Evolutionary conservation across 192 early-diverging fungal species (phyloP).

Genomic region (Geranomyces variabilis): DNA sequence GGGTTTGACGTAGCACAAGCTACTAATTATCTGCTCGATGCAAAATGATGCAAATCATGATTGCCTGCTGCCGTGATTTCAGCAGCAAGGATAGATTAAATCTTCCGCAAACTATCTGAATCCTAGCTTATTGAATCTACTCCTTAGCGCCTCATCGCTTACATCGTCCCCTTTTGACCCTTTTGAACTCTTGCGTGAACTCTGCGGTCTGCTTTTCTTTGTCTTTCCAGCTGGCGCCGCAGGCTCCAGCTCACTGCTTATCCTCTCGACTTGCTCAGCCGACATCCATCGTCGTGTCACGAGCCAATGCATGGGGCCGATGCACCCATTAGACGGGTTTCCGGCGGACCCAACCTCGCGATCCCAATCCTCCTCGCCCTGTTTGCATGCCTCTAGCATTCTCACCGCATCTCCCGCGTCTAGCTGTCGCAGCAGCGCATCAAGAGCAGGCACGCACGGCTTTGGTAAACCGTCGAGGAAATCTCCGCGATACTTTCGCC

Average conservation of each 20-base stretch:
- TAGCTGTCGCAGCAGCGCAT: neutral
- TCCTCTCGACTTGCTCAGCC: slow-evolving; percentile 19
- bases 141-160: too few species aligned
- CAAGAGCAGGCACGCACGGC: slow-evolving; percentile 18
- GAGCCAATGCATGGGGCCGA: slow-evolving; percentile 31
- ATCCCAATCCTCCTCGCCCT: slow-evolving; percentile 27
- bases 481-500: neutral
- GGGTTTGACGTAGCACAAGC: slow-evolving; percentile 44
- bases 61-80: neutral
- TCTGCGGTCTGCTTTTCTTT: too few species aligned
- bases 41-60: neutral
- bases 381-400: slow-evolving; percentile 10
- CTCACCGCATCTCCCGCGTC: slow-evolving; percentile 9
- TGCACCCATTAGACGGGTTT: neutral
- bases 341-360: neutral
- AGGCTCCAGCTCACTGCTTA: slow-evolving; percentile 21
- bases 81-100: too few species aligned
- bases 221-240: neutral
- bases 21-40: slow-evolving; percentile 34
- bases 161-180: too few species aligned
- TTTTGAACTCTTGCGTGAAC: too few species aligned
- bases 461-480: neutral
- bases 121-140: too few species aligned
- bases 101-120: neutral
- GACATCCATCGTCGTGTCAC: slow-evolving; percentile 30